Conservation (phyloP, 2,329 filamentous ascomycete species). For the Colletotrichum euphorbiae region DNA sequence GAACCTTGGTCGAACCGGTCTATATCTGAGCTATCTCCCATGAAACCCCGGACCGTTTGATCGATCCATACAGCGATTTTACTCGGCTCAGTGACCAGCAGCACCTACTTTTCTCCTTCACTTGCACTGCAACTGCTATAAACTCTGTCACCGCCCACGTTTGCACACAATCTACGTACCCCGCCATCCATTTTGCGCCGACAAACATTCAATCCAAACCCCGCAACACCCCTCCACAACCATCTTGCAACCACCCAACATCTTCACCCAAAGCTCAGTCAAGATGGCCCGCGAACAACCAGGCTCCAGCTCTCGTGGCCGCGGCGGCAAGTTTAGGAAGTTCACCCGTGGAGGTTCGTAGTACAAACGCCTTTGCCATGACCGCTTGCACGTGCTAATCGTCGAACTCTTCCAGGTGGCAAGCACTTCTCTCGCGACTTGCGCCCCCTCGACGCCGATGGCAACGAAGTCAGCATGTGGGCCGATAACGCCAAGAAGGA, state of each 20-base stretch:
- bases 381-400: conserved; percentile 36
- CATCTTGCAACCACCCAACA: conserved; percentile 12
- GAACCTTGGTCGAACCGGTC: conserved; percentile 2
- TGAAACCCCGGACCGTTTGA: neutral
- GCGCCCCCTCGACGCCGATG: conserved; percentile 87
- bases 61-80: neutral
- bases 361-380: conserved; percentile 19
- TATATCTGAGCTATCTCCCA: neutral
- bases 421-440: conserved; percentile 96
- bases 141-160: conserved; percentile 25
- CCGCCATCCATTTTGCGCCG: conserved; percentile 29
- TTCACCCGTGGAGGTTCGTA: conserved; percentile 87
- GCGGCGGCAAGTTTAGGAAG: conserved; percentile 95
- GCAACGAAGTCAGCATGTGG: conserved; percentile 92
- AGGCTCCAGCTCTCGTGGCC: conserved; percentile 73
- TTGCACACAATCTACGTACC: conserved; percentile 26
- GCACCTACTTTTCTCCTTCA: neutral
- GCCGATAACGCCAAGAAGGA: conserved; percentile 65
- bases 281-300: conserved; percentile 61
- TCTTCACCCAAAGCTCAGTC: conserved; percentile 40
- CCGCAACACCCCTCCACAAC: conserved; percentile 38
- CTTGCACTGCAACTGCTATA: conserved; percentile 2
- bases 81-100: neutral
- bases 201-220: conserved; percentile 39
- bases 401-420: conserved; percentile 71